A percentile compares a stretch with the other conserved stretches of the same genome.
These are phyloP conservation scores for Pseudocercospora fuligena DNA, from an alignment of 2,329 filamentous ascomycete species.

Conservation along the genomic window DNA sequence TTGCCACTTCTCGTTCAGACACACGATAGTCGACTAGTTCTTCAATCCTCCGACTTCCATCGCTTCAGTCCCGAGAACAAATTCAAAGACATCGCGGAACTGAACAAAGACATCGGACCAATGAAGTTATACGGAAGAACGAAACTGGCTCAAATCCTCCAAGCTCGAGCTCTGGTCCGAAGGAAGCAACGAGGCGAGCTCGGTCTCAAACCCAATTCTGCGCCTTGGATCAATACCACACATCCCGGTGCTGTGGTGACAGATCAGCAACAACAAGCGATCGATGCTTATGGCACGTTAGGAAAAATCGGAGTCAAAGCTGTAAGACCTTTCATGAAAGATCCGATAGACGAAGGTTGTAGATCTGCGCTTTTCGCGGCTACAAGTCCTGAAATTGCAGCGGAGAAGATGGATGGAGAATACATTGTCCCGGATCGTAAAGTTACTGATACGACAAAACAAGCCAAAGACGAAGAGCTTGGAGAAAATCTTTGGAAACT, in stretches of 20 bases:
- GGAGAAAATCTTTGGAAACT: constrained; percentile 53
- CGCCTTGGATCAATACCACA: constrained; percentile 55
- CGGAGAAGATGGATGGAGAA: constrained; percentile 51
- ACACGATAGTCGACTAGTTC: constrained; percentile 54
- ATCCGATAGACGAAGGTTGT: constrained; percentile 55
- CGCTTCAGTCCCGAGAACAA: constrained; percentile 45
- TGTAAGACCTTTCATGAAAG: constrained; percentile 55
- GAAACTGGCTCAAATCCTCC: constrained; percentile 57
- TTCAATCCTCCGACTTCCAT: constrained; percentile 58
- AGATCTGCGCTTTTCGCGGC: constrained; percentile 55
- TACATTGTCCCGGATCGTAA: constrained; percentile 59
- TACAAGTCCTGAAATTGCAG: constrained; percentile 50
- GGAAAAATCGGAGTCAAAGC: constrained; percentile 53
- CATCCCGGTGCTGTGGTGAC: constrained; percentile 57
- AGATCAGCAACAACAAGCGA: constrained; percentile 55
- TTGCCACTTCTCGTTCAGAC: constrained; percentile 46
- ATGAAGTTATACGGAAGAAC: constrained; percentile 55
- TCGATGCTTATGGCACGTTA: constrained; percentile 54
- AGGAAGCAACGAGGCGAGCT: constrained; percentile 46
- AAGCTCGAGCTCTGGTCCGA: constrained; percentile 49
- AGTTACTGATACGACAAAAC: constrained; percentile 48
- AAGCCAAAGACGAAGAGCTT: constrained; percentile 51
- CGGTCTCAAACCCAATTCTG: constrained; percentile 33
- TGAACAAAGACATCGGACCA: constrained; percentile 56
- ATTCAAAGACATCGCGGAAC: constrained; percentile 53